These are phyloP conservation scores for Tricladium varicosporioides DNA, from an alignment of 2,329 filamentous ascomycete species.

Conservation along the genomic window DNA sequence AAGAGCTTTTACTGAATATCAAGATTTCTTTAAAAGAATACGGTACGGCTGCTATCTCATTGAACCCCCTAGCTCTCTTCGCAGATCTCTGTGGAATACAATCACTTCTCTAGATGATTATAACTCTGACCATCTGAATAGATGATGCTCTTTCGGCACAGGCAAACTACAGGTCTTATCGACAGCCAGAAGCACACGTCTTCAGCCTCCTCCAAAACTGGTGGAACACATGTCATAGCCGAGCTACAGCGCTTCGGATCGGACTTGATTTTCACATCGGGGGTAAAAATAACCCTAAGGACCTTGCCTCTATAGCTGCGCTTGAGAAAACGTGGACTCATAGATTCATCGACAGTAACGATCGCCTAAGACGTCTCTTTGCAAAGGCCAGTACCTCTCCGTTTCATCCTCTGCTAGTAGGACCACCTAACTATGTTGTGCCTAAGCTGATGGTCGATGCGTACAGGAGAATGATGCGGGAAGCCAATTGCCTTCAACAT, in stretches of 20 bases:
- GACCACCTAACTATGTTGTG: neutral
- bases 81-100: neutral
- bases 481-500: neutral
- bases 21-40: conserved; percentile 8
- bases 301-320: conserved; percentile 13
- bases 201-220: neutral
- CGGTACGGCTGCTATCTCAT: conserved; percentile 4
- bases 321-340: conserved; percentile 13
- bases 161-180: conserved; percentile 9
- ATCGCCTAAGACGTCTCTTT: conserved; percentile 3
- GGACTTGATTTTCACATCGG: neutral
- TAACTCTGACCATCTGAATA: conserved; percentile 3
- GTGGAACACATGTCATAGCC: neutral
- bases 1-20: conserved; percentile 6
- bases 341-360: conserved; percentile 10
- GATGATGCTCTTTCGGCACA: conserved; percentile 8
- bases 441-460: neutral
- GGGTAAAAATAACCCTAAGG: neutral
- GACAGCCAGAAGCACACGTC: conserved; percentile 6
- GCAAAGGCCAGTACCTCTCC: conserved; percentile 1
- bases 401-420: neutral
- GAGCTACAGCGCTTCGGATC: neutral
- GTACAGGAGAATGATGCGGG: neutral
- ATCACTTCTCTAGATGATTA: neutral
- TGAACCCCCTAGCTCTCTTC: conserved; percentile 1